phyloP scores from a whole-genome alignment of 73 alveolate genomes.

The Paramecium caudatum region DNA sequence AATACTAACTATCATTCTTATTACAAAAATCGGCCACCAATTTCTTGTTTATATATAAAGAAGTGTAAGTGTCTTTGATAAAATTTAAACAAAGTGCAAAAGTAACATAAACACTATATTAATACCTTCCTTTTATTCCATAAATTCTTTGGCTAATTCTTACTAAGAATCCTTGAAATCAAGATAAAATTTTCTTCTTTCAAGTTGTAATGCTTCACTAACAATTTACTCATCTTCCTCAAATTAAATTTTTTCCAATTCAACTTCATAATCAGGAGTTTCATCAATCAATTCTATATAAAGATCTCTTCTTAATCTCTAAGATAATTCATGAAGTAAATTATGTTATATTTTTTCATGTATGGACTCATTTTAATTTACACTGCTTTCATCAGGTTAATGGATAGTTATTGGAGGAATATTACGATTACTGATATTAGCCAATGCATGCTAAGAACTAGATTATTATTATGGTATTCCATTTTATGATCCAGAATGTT shows the following conservation, averaged over 20 bases:
- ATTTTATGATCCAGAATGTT: background rate
- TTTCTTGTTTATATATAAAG: background rate
- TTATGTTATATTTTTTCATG: background rate
- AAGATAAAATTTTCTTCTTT: slow-evolving; percentile 12
- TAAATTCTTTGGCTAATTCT: slow-evolving; percentile 48
- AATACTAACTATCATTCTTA: background rate
- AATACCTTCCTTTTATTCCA: slow-evolving; percentile 43
- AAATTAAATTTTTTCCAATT: slow-evolving; percentile 26
- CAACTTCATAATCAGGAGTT: slow-evolving; percentile 59
- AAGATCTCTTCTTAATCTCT: slow-evolving; percentile 60
- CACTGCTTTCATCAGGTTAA: slow-evolving; percentile 12
- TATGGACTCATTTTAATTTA: slow-evolving; percentile 58
- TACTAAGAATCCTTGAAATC: slow-evolving; percentile 12
- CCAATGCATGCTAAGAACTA: too few relatives aligned
- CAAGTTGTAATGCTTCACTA: slow-evolving; percentile 46
- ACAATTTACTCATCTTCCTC: slow-evolving; percentile 31
- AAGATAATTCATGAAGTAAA: background rate
- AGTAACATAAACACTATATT: slow-evolving; percentile 24
- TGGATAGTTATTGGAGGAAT: background rate
- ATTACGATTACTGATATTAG: slow-evolving; percentile 16
- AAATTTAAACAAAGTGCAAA: background rate
- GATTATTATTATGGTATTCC: too few relatives aligned
- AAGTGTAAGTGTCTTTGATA: slow-evolving; percentile 15
- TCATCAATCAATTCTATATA: slow-evolving; percentile 37
- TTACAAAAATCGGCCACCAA: background rate